Percentiles rank a stretch among this genome's conserved stretches.
phyloP scores from a whole-genome alignment of 129 eudicot genomes.

The Artemisia tridentata region DNA sequence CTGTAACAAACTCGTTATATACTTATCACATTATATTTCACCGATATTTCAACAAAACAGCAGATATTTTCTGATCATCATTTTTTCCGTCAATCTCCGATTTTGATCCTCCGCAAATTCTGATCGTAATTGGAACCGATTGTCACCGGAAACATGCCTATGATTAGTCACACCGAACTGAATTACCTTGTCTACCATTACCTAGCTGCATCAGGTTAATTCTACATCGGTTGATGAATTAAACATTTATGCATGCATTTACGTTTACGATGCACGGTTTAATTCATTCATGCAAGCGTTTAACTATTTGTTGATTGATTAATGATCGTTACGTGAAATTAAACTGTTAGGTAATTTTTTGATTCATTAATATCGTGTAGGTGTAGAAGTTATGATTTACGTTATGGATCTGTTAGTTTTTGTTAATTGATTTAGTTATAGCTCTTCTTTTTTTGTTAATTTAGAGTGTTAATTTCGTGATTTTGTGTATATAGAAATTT shows the following conservation, averaged over 20 bases:
- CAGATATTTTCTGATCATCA: too few relatives aligned
- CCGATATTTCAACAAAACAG: too few relatives aligned
- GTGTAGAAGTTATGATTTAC: not conserved
- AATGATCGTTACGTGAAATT: slow-evolving; percentile 6
- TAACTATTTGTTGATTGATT: not conserved
- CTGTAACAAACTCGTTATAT: too few relatives aligned
- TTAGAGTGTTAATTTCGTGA: not conserved
- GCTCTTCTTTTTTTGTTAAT: slow-evolving; percentile 3
- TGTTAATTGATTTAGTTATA: not conserved
- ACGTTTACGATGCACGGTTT: not conserved
- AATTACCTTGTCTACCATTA: slow-evolving; percentile 60
- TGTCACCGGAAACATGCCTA: slow-evolving; percentile 21
- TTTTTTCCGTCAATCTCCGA: too few relatives aligned
- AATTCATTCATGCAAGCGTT: slow-evolving; percentile 18
- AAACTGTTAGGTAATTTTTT: not conserved
- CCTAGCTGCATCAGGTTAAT: slow-evolving; percentile 58
- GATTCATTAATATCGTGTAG: not conserved
- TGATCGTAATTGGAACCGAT: slow-evolving; percentile 17
- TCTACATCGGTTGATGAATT: not conserved
- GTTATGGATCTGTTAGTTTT: not conserved
- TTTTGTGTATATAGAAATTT: not conserved
- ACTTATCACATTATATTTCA: too few relatives aligned
- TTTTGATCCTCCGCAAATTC: too few relatives aligned
- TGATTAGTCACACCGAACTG: slow-evolving; percentile 43
- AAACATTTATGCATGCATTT: slow-evolving; percentile 1